These are phyloP conservation scores for Pestalotiopsis sp. DNA, from an alignment of 2,329 filamentous ascomycete genomes.

Conservation along the genomic window DNA sequence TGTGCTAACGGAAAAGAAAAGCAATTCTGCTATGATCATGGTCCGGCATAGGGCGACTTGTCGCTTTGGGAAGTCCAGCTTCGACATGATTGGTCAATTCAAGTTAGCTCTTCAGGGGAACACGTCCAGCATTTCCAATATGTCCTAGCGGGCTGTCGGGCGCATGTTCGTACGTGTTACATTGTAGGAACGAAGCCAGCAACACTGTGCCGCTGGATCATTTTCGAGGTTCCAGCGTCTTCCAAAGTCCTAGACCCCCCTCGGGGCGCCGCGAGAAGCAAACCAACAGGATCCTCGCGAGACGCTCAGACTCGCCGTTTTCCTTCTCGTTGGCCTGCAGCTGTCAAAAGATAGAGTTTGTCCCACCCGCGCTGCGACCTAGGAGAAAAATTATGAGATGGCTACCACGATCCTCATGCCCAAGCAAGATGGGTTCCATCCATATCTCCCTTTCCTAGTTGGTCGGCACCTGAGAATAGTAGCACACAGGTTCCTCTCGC, in stretches of 20 bases:
- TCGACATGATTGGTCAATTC: neutral
- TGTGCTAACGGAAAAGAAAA: neutral
- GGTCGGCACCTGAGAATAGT: neutral
- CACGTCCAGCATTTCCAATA: neutral
- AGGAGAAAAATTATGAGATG: slow-evolving; percentile 6
- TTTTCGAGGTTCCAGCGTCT: neutral
- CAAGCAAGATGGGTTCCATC: neutral
- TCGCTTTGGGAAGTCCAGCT: neutral
- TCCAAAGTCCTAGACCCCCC: neutral
- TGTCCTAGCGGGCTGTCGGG: neutral
- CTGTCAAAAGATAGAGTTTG: slow-evolving; percentile 10
- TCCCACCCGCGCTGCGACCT: slow-evolving; percentile 4
- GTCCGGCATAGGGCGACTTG: neutral
- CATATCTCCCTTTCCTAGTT: neutral
- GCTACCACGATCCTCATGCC: neutral
- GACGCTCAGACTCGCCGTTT: slow-evolving; percentile 3
- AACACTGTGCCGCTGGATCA: neutral
- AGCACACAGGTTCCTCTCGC: neutral
- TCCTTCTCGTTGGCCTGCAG: slow-evolving; percentile 4
- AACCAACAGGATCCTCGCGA: neutral
- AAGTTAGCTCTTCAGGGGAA: neutral
- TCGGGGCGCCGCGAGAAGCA: neutral
- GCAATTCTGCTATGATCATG: neutral
- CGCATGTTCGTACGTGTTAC: neutral
- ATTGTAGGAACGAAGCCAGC: neutral